These are phyloP conservation scores for Nemania sp. DNA, from an alignment of 2,329 filamentous ascomycete genomes.

Conservation along the genomic window DNA sequence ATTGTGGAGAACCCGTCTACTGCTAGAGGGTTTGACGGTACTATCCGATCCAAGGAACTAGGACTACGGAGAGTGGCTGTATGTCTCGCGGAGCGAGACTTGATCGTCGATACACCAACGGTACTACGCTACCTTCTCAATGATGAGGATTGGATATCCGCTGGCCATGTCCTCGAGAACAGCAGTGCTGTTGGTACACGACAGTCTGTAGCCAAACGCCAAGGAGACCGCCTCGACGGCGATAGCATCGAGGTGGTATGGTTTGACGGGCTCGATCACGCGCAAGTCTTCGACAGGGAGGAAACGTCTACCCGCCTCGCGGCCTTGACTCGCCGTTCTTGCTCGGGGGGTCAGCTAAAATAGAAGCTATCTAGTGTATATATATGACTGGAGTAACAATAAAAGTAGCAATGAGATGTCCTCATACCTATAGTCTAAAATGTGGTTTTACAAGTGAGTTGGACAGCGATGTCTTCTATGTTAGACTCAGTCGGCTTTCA, in stretches of 20 bases:
- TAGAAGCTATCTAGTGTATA: conserved; percentile 22
- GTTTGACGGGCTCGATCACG: conserved; percentile 72
- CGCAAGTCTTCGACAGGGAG: conserved; percentile 66
- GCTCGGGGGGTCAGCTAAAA: conserved; percentile 33
- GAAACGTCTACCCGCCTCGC: conserved; percentile 44
- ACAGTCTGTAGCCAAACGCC: conserved; percentile 32
- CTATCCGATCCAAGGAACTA: conserved; percentile 20
- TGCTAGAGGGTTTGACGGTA: conserved; percentile 29
- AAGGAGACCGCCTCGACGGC: conserved; percentile 41
- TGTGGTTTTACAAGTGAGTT: conserved; percentile 32
- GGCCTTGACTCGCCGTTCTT: conserved; percentile 49
- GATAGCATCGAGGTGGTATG: conserved; percentile 68
- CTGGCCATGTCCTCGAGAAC: conserved; percentile 29
- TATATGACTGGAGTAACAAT: conserved; percentile 18
- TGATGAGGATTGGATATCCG: conserved; percentile 49
- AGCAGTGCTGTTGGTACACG: conserved; percentile 48
- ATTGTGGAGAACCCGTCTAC: conserved; percentile 29
- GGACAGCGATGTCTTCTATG: conserved; percentile 3
- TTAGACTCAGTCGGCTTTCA: conserved; percentile 47
- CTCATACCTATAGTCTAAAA: conserved; percentile 17
- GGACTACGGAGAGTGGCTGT: conserved; percentile 61
- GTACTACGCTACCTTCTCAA: conserved; percentile 69
- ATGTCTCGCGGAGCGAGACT: conserved; percentile 68
- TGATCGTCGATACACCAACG: conserved; percentile 72
- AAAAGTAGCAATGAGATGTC: conserved; percentile 16